A percentile compares a stretch with the other conserved stretches of the same genome.
Evolutionary conservation across 148 eudicot genomes (phyloP).

Genomic region (Nyssa sinensis): DNA sequence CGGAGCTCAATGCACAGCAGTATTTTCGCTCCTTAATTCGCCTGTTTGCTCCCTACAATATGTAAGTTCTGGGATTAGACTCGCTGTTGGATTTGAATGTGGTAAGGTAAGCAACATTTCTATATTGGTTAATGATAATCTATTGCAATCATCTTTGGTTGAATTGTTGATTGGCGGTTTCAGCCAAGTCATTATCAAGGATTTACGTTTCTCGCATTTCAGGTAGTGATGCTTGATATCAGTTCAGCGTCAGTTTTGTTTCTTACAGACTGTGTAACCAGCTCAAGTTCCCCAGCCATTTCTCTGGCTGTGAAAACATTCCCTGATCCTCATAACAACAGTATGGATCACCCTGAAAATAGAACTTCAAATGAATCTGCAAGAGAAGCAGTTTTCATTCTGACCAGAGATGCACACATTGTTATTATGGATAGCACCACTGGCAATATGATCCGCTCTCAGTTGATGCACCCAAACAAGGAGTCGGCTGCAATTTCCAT

Average conservation of each 20-base stretch:
- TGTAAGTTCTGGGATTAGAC: conserved; percentile 58
- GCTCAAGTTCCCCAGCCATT: conserved; percentile 49
- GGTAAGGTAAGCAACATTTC: conserved; percentile 57
- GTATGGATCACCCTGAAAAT: conserved; percentile 38
- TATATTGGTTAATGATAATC: neutral
- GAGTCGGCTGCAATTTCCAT: conserved; percentile 64
- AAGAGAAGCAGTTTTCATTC: conserved; percentile 44
- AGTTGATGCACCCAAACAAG: conserved; percentile 27
- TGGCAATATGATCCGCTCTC: conserved; percentile 58
- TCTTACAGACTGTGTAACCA: conserved; percentile 50
- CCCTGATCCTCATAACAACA: conserved; percentile 23
- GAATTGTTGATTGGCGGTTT: neutral
- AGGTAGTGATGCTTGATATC: conserved; percentile 76
- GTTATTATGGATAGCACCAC: conserved; percentile 51
- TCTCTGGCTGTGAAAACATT: conserved; percentile 47
- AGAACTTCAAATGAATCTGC: conserved; percentile 32
- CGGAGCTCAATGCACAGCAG: conserved; percentile 50
- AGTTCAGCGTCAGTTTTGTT: conserved; percentile 58
- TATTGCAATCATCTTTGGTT: neutral
- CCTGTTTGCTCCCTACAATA: conserved; percentile 58
- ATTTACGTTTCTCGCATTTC: conserved; percentile 29
- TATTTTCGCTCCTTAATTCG: conserved; percentile 60
- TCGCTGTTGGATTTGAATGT: conserved; percentile 71
- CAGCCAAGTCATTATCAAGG: conserved; percentile 6
- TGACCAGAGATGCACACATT: conserved; percentile 55